Conservation (phyloP, 805 yeast genomes). For the Starmerella etchellsii region DNA sequence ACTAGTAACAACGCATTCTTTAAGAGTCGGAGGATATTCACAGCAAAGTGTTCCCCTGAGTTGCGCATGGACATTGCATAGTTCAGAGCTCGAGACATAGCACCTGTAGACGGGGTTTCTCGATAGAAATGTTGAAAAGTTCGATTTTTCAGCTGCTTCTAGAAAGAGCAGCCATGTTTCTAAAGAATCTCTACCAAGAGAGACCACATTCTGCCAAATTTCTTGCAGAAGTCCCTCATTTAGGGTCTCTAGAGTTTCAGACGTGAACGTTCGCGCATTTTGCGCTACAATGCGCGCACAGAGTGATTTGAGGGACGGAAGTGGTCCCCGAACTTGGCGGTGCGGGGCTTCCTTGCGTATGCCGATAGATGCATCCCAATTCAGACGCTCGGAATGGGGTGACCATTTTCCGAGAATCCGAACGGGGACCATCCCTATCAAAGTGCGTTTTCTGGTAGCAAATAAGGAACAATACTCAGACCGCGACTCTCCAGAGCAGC, state of each 20-base stretch:
- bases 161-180: conserved; percentile 11
- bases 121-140: too few relatives aligned
- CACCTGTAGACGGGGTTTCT: neutral
- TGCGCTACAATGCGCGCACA: conserved; percentile 3
- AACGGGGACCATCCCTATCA: neutral
- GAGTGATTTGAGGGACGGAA: conserved; percentile 1
- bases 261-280: neutral
- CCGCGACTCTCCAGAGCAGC: conserved; percentile 8
- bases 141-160: neutral
- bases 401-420: conserved; percentile 7
- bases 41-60: conserved; percentile 2
- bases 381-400: conserved; percentile 7
- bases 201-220: conserved; percentile 7
- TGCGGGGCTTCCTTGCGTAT: neutral
- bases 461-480: conserved; percentile 4
- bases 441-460: neutral
- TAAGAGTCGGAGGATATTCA: neutral
- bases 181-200: conserved; percentile 5
- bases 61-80: neutral
- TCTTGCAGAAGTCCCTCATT: neutral
- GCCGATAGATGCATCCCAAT: conserved; percentile 3
- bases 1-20: neutral
- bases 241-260: neutral
- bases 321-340: neutral
- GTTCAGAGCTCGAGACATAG: neutral